phyloP scores from a whole-genome alignment of 2,329 filamentous ascomycete genomes.

The Fusarium siculi region DNA sequence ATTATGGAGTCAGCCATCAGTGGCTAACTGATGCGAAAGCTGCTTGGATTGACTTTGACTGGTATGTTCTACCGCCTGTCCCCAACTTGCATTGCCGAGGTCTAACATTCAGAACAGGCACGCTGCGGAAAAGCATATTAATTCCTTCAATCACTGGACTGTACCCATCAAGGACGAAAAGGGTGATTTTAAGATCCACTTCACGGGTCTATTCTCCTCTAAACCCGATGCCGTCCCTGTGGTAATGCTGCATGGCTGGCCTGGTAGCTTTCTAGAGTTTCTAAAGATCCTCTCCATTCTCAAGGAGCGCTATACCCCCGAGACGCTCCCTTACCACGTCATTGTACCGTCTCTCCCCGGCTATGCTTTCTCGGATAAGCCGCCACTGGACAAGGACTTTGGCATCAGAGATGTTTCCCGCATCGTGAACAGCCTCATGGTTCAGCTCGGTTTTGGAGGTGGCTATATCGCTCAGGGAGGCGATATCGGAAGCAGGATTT shows the following conservation, averaged over 20 bases:
- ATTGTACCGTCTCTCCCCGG: neutral
- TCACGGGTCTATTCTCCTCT: neutral
- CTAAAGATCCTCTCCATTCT: neutral
- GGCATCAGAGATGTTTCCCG: neutral
- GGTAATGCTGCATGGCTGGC: conserved; percentile 4
- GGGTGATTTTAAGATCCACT: neutral
- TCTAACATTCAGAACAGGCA: neutral
- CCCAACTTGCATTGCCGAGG: fast-evolving
- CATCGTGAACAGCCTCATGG: neutral
- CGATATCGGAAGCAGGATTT: neutral
- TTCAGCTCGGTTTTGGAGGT: neutral
- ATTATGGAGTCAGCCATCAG: neutral
- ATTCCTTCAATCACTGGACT: conserved; percentile 4
- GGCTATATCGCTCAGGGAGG: conserved; percentile 7
- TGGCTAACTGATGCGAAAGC: conserved; percentile 8
- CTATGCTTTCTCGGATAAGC: neutral
- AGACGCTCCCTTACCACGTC: conserved; percentile 1
- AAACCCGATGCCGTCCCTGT: neutral
- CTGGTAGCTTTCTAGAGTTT: conserved; percentile 10
- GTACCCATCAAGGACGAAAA: neutral
- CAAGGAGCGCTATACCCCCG: neutral
- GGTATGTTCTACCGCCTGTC: neutral
- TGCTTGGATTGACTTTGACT: conserved; percentile 11
- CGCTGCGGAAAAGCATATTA: neutral
- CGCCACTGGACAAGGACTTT: neutral